Evolutionary conservation across 2,329 filamentous ascomycete species (phyloP).

Genomic region (Talaromyces sp.): DNA sequence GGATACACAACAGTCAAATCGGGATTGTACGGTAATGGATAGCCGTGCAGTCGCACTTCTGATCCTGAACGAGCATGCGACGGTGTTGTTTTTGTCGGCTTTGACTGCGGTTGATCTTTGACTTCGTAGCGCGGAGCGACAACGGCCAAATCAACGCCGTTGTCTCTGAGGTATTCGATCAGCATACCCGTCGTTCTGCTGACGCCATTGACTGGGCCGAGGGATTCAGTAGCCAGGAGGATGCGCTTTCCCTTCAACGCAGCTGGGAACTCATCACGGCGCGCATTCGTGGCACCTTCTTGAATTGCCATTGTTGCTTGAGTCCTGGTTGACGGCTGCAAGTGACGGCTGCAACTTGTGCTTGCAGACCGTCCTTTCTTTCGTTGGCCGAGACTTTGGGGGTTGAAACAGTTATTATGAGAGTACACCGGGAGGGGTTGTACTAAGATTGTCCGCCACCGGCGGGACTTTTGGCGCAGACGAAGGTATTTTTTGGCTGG

Average conservation of each 20-base stretch:
- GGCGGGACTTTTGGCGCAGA: neutral
- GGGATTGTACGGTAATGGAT: slow-evolving; percentile 67
- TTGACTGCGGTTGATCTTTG: slow-evolving; percentile 46
- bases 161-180: slow-evolving; percentile 62
- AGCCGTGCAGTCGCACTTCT: slow-evolving; percentile 51
- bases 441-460: neutral
- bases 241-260: slow-evolving; percentile 60
- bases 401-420: neutral
- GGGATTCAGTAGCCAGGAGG: slow-evolving; percentile 67
- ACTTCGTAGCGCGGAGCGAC: slow-evolving; percentile 57
- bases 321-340: neutral
- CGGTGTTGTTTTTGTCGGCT: slow-evolving; percentile 39
- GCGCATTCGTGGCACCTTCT: neutral
- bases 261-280: slow-evolving; percentile 37
- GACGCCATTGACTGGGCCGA: slow-evolving; percentile 71
- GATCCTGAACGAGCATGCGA: slow-evolving; percentile 43
- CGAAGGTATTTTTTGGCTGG: neutral
- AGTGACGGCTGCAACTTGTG: neutral
- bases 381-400: neutral
- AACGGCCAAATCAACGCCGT: slow-evolving; percentile 63
- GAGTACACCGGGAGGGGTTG: neutral
- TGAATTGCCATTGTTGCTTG: slow-evolving; percentile 4
- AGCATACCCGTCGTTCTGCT: slow-evolving; percentile 67
- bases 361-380: neutral
- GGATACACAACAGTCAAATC: slow-evolving; percentile 69